Percentiles rank a stretch among this genome's conserved stretches.
phyloP scores from a whole-genome alignment of 2,329 filamentous ascomycete species.

The Trichoderma endophyticum region DNA sequence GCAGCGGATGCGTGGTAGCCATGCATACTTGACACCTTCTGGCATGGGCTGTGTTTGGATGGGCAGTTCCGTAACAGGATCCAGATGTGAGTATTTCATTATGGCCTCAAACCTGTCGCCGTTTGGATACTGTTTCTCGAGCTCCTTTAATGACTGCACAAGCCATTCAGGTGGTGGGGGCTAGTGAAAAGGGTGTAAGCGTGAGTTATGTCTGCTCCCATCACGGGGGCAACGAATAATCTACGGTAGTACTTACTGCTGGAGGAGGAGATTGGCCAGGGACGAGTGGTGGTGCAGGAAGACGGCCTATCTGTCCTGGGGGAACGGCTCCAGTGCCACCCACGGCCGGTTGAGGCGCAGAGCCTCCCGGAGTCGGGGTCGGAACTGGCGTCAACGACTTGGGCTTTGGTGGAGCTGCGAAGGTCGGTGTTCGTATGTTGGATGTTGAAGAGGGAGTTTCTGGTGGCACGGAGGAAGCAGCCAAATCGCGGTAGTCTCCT shows the following conservation, averaged over 20 bases:
- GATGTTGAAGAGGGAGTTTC: constrained; percentile 33
- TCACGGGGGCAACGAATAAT: neutral
- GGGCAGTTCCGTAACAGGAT: constrained; percentile 65
- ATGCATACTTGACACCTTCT: constrained; percentile 71
- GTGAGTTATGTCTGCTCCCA: neutral
- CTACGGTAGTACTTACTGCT: constrained; percentile 52
- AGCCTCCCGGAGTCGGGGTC: neutral
- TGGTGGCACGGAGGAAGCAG: constrained; percentile 33
- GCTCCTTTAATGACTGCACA: constrained; percentile 63
- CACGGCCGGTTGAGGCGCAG: constrained; percentile 37
- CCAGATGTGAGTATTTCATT: constrained; percentile 86
- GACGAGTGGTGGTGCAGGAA: constrained; percentile 63
- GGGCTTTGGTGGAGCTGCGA: constrained; percentile 30
- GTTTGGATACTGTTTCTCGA: constrained; percentile 69
- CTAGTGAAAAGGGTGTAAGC: constrained; percentile 43
- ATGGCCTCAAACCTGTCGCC: constrained; percentile 78
- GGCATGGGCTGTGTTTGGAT: constrained; percentile 57
- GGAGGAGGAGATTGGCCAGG: constrained; percentile 53
- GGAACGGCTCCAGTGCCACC: constrained; percentile 38
- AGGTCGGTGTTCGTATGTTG: constrained; percentile 32
- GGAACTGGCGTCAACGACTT: constrained; percentile 40
- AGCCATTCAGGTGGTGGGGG: constrained; percentile 89
- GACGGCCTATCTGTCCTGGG: constrained; percentile 59
- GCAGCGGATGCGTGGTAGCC: constrained; percentile 84
- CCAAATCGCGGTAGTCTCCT: constrained; percentile 46